phyloP scores from a whole-genome alignment of 1,139 yeast genomes.

The Kurtzmaniella quercitrusa region DNA sequence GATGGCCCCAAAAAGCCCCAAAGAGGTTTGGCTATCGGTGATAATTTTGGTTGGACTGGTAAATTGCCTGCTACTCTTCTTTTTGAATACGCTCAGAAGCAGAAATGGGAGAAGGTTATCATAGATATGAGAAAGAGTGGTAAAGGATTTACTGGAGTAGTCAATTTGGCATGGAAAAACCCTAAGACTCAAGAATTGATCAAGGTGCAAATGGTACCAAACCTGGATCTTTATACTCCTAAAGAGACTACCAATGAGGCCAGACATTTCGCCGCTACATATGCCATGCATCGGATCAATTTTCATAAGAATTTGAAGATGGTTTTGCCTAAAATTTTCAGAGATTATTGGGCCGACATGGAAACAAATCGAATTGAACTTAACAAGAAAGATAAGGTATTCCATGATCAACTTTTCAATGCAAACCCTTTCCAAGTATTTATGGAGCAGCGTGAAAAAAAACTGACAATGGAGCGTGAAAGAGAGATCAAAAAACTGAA shows the following conservation, averaged over 20 bases:
- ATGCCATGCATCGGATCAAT: constrained; percentile 74
- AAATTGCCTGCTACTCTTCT: constrained; percentile 83
- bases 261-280: constrained; percentile 85
- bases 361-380: constrained; percentile 53
- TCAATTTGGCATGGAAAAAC: constrained; percentile 64
- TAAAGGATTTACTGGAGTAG: constrained; percentile 59
- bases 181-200: constrained; percentile 76
- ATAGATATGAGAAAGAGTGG: constrained; percentile 60
- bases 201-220: constrained; percentile 58
- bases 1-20: constrained; percentile 29
- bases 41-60: constrained; percentile 80
- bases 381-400: constrained; percentile 38
- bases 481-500: constrained; percentile 32
- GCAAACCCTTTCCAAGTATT: constrained; percentile 69
- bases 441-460: constrained; percentile 47
- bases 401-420: constrained; percentile 52
- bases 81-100: constrained; percentile 84
- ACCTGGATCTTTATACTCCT: constrained; percentile 47
- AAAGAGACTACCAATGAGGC: constrained; percentile 86
- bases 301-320: constrained; percentile 79
- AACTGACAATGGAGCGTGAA: constrained; percentile 42
- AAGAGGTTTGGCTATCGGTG: constrained; percentile 43
- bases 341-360: constrained; percentile 70
- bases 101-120: constrained; percentile 83
- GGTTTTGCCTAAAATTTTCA: constrained; percentile 81